These are phyloP conservation scores for Carex parvula DNA, from an alignment of 176 grass and related monocot species.

Conservation along the genomic window DNA sequence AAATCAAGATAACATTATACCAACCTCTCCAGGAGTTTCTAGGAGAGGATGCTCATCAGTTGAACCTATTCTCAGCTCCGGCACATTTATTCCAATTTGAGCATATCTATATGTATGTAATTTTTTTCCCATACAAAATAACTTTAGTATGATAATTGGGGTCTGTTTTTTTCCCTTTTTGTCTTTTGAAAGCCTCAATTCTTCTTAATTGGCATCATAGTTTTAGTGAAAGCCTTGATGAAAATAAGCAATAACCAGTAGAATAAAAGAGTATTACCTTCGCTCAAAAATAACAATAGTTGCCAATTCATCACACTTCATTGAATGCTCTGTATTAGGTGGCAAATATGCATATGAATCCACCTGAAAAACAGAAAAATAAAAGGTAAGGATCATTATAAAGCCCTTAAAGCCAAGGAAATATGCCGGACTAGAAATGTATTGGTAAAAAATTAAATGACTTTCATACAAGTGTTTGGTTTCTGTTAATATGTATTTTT, in stretches of 20 bases:
- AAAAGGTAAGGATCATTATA: neutral
- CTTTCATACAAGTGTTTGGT: neutral
- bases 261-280: conserved; percentile 31
- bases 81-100: conserved; percentile 39
- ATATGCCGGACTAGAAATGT: neutral
- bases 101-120: conserved; percentile 43
- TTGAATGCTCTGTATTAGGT: conserved; percentile 57
- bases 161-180: neutral
- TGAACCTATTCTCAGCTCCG: conserved; percentile 64
- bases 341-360: conserved; percentile 96
- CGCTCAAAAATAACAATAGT: conserved; percentile 78
- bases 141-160: neutral
- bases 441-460: neutral
- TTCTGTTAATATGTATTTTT: neutral
- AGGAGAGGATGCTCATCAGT: conserved; percentile 85
- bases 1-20: neutral
- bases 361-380: conserved; percentile 43
- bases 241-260: conserved; percentile 2
- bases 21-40: conserved; percentile 92
- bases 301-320: conserved; percentile 47
- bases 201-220: neutral
- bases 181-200: neutral
- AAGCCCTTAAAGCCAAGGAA: conserved; percentile 18
- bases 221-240: neutral
- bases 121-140: neutral